Evolutionary conservation across 805 yeast species (phyloP).

Genomic region (Pichia ethanolica): DNA sequence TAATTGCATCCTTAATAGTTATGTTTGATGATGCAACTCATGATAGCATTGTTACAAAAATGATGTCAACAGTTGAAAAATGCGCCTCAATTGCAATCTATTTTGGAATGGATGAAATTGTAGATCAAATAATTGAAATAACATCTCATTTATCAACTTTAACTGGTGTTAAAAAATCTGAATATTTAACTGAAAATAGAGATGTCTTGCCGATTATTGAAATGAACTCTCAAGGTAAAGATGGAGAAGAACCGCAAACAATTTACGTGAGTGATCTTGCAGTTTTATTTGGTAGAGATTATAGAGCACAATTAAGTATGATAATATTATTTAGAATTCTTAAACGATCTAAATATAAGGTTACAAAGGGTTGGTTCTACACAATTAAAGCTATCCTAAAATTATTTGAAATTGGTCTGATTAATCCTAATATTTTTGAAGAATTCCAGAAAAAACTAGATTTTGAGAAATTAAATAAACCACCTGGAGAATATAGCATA

Average conservation of each 20-base stretch:
- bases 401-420: slow-evolving; percentile 64
- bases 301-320: slow-evolving; percentile 84
- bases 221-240: slow-evolving; percentile 40
- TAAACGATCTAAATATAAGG: slow-evolving; percentile 45
- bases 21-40: slow-evolving; percentile 86
- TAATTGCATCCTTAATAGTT: slow-evolving; percentile 65
- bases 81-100: slow-evolving; percentile 68
- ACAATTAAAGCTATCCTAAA: slow-evolving; percentile 53
- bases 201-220: slow-evolving; percentile 40
- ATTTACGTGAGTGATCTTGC: slow-evolving; percentile 77
- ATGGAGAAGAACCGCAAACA: slow-evolving; percentile 32
- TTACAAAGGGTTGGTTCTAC: slow-evolving; percentile 49
- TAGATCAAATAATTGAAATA: slow-evolving; percentile 60
- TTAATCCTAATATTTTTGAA: slow-evolving; percentile 56
- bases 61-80: slow-evolving; percentile 83
- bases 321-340: slow-evolving; percentile 78
- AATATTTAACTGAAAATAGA: slow-evolving; percentile 24
- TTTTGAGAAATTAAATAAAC: slow-evolving; percentile 48
- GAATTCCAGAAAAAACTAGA: slow-evolving; percentile 54
- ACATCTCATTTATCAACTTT: slow-evolving; percentile 67
- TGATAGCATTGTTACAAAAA: slow-evolving; percentile 79
- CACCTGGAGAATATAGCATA: slow-evolving; percentile 60
- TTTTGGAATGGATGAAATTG: slow-evolving; percentile 46
- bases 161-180: slow-evolving; percentile 33
- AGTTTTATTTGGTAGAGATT: slow-evolving; percentile 80